Evolutionary conservation across 208 protist genomes (phyloP).

Genomic region (Herpetomonas tarakana): DNA sequence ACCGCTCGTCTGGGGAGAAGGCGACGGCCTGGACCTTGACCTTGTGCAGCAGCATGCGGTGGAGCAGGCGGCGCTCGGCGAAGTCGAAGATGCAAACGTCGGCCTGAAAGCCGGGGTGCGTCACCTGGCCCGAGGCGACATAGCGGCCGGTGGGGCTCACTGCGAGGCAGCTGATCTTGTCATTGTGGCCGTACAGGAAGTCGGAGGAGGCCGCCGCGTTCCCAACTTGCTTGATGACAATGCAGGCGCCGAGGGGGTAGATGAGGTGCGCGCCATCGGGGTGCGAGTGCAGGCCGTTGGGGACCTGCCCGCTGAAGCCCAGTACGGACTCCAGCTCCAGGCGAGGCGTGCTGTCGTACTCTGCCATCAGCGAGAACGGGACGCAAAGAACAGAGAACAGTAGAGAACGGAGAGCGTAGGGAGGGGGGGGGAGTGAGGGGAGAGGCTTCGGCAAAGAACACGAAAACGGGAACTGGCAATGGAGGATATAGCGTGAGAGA

Average conservation of each 20-base stretch:
- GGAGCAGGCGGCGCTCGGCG: conserved; percentile 74
- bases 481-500: no score
- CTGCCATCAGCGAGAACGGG: conserved; percentile 35
- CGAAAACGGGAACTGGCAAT: neutral
- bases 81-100: conserved; percentile 94
- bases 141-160: conserved; percentile 89
- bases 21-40: conserved; percentile 92
- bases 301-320: conserved; percentile 85
- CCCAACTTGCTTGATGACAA: conserved; percentile 88
- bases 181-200: conserved; percentile 94
- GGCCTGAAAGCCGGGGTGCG: conserved; percentile 94
- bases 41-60: conserved; percentile 94
- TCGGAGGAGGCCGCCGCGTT: conserved; percentile 69
- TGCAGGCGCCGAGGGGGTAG: conserved; percentile 92
- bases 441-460: neutral
- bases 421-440: neutral
- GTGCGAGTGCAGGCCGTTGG: conserved; percentile 83
- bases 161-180: conserved; percentile 92
- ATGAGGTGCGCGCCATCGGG: conserved; percentile 89
- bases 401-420: neutral
- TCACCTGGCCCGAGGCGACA: conserved; percentile 93
- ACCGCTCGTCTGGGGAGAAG: conserved; percentile 93
- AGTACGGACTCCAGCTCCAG: conserved; percentile 79
- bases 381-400: neutral
- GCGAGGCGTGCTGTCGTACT: conserved; percentile 57